Percentiles rank a stretch among this genome's conserved stretches.
phyloP scores from a whole-genome alignment of 176 grass and related monocot species.

The Saccharum officinarum region DNA sequence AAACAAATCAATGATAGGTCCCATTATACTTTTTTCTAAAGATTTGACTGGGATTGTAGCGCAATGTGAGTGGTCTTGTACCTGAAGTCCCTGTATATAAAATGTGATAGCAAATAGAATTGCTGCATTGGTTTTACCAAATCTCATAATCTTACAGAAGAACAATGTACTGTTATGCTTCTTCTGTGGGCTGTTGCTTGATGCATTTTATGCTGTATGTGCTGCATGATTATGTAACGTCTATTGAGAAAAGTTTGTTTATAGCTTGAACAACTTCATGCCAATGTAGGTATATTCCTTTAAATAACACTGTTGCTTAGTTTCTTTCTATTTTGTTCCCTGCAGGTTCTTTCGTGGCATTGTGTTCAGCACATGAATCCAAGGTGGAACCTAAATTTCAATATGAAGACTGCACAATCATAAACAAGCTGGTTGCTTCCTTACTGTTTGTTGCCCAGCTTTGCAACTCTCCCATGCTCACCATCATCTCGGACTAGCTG shows the following conservation, averaged over 20 bases:
- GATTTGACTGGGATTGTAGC: neutral
- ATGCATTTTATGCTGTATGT: neutral
- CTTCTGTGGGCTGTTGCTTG: neutral
- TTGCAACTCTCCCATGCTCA: constrained; percentile 13
- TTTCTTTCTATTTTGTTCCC: constrained; percentile 22
- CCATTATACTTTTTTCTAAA: neutral
- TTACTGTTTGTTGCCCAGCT: constrained; percentile 3
- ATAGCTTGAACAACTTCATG: neutral
- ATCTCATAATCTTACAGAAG: neutral
- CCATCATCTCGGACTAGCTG: neutral
- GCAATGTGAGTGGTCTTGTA: neutral
- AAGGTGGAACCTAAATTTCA: constrained; percentile 12
- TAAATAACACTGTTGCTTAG: neutral
- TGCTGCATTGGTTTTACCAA: neutral
- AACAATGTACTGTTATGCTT: neutral
- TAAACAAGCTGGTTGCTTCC: neutral
- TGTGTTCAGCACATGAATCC: constrained; percentile 17
- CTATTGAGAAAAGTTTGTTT: neutral
- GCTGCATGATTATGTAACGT: neutral
- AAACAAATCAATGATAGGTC: neutral
- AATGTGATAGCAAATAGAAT: neutral
- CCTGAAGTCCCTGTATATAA: neutral
- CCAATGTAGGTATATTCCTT: neutral
- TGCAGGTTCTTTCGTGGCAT: constrained; percentile 42
- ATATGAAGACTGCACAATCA: neutral